A percentile compares a stretch with the other conserved stretches of the same genome.
These are phyloP conservation scores for Aspergillus ostianus DNA, from an alignment of 495 filamentous ascomycete species.

Conservation along the genomic window DNA sequence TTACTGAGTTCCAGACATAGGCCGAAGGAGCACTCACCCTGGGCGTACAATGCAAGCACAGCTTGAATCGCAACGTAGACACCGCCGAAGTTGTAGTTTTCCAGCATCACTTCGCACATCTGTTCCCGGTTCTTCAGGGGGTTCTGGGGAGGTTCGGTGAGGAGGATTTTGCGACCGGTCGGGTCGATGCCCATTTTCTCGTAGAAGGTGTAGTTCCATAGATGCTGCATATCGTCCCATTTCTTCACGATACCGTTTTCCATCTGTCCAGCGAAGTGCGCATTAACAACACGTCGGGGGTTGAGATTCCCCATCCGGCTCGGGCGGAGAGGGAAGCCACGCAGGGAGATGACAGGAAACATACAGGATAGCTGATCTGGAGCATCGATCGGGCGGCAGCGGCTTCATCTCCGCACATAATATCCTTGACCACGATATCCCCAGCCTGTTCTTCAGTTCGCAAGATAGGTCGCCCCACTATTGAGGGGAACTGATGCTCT, in stretches of 20 bases:
- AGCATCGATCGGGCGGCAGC: slow-evolving; percentile 93
- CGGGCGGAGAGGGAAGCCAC: slow-evolving; percentile 7
- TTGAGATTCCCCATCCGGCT: background rate
- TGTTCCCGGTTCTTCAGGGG: slow-evolving; percentile 91
- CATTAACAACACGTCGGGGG: slow-evolving; percentile 22
- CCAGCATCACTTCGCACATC: slow-evolving; percentile 99
- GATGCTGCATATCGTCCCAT: slow-evolving; percentile 99
- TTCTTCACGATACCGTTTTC: slow-evolving; percentile 99
- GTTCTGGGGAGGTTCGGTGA: slow-evolving; percentile 98
- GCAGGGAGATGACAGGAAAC: slow-evolving; percentile 19
- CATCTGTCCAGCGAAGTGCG: slow-evolving; percentile 59
- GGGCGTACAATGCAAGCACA: slow-evolving; percentile 94
- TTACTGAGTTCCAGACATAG: background rate
- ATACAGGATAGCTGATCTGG: slow-evolving; percentile 92
- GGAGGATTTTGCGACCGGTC: slow-evolving; percentile 90
- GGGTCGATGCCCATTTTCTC: slow-evolving; percentile 95
- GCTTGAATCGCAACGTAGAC: slow-evolving; percentile 99
- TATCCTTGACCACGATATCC: slow-evolving; percentile 91
- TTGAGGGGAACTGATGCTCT: slow-evolving; percentile 96
- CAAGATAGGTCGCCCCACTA: slow-evolving; percentile 96
- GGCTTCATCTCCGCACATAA: slow-evolving; percentile 99
- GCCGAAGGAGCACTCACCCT: slow-evolving; percentile 56
- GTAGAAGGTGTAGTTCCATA: slow-evolving; percentile 98
- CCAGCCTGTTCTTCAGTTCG: slow-evolving; percentile 84
- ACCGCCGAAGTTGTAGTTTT: slow-evolving; percentile 91